Evolutionary conservation across 345 rosid genomes (phyloP), one percentile per base, ranked within the genome.

Genomic region (Hevea brasiliensis): DNA sequence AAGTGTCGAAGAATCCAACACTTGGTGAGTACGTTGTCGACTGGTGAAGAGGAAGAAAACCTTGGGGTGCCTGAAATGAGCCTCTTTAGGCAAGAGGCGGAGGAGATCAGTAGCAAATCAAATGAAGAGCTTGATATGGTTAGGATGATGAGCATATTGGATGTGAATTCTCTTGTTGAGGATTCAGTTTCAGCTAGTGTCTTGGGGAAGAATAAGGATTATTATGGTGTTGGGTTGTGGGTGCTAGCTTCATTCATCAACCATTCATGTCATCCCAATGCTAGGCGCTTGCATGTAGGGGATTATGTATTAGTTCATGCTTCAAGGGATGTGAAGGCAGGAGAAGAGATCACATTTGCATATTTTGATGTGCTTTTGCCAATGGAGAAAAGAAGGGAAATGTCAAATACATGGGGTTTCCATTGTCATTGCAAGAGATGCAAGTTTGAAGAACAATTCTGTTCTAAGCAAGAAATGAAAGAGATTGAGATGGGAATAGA

Each of bases 81-180:
- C 77, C 67, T 84, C 63, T 92, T 92, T 60, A 87, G 83, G 80
- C 81, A 91, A 6, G 92, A 87, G 66, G 58, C 76, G 35, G 87
- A 84, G 69, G 78, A 32, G 7, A 32, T 32, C 4, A 56, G 41
- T 41, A 59, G 67, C 27, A 7, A 62, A 40, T 74, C 66, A 8
- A 74, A 73, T 44, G 72, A 74, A 69, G 65, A 71, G 75, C 71
- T 87, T 59, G 89, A 84, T 37, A 75, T 50, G 71, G 84, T 50
- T 66, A 84, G 73, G 79, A 73, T 94, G n/a, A 63, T 92, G 77
- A 88, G 85, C 81, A 85, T 90, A 9, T 50, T 94, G 80, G 98
- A 94, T 84, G 93, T 90, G 79, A 92, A 90, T 84, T 88, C 97
- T 32, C 84, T 92, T 0, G 97, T 94, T 53, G 97, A 94, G 81